phyloP scores from a whole-genome alignment of 352 stramenopile species.

The Globisporangium viniferum region DNA sequence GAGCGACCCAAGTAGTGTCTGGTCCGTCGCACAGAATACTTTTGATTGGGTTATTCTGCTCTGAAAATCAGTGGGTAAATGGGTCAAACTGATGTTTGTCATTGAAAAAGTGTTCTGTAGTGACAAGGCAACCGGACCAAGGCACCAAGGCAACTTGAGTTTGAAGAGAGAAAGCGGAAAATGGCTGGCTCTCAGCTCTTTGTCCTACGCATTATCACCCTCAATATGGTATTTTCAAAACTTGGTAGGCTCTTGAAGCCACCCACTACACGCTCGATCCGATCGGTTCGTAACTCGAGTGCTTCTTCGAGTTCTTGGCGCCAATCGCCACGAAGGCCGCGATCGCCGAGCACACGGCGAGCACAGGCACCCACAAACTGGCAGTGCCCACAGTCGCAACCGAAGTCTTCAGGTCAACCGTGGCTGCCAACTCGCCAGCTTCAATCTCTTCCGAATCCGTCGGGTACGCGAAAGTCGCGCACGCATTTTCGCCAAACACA shows the following conservation, averaged over 20 bases:
- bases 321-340: constrained; percentile 30
- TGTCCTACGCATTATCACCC: neutral
- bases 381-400: neutral
- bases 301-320: constrained; percentile 45
- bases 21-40: too few species aligned
- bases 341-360: constrained; percentile 24
- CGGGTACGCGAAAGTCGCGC: constrained; percentile 48
- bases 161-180: too few species aligned
- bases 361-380: constrained; percentile 22
- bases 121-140: too few species aligned
- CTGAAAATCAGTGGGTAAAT: too few species aligned
- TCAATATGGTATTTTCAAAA: neutral
- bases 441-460: constrained; percentile 47
- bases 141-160: too few species aligned
- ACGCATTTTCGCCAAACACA: constrained; percentile 54
- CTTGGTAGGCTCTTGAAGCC: neutral
- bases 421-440: constrained; percentile 17
- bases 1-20: neutral
- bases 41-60: too few species aligned
- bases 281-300: constrained; percentile 35
- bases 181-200: too few species aligned
- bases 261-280: constrained; percentile 24
- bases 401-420: too few species aligned
- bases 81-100: too few species aligned
- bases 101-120: too few species aligned